Percentiles rank a stretch among this genome's conserved stretches.
Evolutionary conservation across 148 eudicot genomes (phyloP).

Genomic region (Beta vulgaris): DNA sequence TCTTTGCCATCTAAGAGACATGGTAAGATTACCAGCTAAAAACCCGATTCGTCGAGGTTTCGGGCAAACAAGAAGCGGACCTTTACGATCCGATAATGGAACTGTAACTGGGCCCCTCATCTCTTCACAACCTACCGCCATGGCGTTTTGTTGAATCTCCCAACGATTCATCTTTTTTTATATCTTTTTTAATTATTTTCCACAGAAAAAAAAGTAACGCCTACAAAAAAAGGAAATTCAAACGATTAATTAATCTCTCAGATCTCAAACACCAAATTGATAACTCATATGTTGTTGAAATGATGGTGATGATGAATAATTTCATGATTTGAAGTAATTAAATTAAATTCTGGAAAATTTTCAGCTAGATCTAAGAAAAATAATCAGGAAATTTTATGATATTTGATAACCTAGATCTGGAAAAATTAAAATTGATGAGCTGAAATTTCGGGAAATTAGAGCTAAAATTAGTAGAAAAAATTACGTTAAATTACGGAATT

Average conservation of each 20-base stretch:
- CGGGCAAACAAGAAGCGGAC: conserved; percentile 36
- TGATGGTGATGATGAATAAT: too few relatives aligned
- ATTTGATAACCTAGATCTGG: too few relatives aligned
- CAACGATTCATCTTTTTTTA: conserved; percentile 33
- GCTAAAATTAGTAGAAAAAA: background rate
- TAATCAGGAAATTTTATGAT: too few relatives aligned
- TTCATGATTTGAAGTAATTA: background rate
- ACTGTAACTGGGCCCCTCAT: conserved; percentile 21
- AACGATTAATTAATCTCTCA: background rate
- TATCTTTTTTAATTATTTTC: background rate
- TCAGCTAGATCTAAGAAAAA: conserved; percentile 1
- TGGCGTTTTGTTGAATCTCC: conserved; percentile 29
- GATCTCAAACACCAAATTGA: background rate
- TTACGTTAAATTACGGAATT: background rate
- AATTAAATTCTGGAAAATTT: background rate
- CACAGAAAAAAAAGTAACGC: conserved; percentile 10
- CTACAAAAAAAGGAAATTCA: conserved; percentile 15
- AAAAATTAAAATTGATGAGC: conserved; percentile 5
- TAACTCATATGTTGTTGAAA: background rate
- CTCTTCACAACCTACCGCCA: conserved; percentile 31
- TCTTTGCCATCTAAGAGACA: conserved; percentile 32
- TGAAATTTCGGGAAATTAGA: background rate
- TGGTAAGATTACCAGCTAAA: conserved; percentile 28
- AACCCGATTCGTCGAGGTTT: conserved; percentile 42
- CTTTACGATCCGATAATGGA: conserved; percentile 18